A percentile compares a stretch with the other conserved stretches of the same genome.
Evolutionary conservation across 2,329 filamentous ascomycete species (phyloP).

Genomic region (Fusarium drepaniforme): DNA sequence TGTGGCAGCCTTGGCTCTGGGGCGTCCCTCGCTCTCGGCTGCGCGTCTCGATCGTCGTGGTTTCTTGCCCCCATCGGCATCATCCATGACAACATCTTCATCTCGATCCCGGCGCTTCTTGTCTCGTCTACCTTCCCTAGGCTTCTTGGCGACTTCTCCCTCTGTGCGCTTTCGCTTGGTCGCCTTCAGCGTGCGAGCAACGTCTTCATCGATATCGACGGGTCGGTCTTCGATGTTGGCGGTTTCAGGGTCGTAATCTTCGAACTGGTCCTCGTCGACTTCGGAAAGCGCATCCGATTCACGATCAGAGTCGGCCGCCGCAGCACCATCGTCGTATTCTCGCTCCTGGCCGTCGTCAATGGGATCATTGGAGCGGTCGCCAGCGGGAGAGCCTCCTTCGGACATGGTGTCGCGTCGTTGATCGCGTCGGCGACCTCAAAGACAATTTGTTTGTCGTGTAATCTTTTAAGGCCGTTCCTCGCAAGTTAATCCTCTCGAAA

Average conservation of each 20-base stretch:
- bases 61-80: constrained; percentile 59
- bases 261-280: constrained; percentile 77
- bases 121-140: constrained; percentile 78
- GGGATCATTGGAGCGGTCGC: constrained; percentile 51
- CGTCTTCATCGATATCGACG: constrained; percentile 76
- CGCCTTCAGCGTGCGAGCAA: constrained; percentile 72
- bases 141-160: constrained; percentile 76
- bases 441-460: not conserved
- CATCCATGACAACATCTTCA: constrained; percentile 62
- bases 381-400: constrained; percentile 58
- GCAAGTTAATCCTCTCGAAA: not conserved
- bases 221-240: constrained; percentile 73
- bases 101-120: constrained; percentile 69
- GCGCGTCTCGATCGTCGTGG: constrained; percentile 62
- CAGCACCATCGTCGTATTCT: constrained; percentile 45
- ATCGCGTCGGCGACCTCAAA: constrained; percentile 13
- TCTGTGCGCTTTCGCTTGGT: constrained; percentile 75
- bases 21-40: constrained; percentile 58
- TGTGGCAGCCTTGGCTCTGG: constrained; percentile 56
- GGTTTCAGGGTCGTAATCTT: constrained; percentile 75
- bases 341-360: constrained; percentile 57
- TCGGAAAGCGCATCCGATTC: constrained; percentile 74
- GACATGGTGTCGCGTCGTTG: constrained; percentile 54
- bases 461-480: not conserved
- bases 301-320: constrained; percentile 61